Conservation (phyloP, 495 filamentous ascomycete species). For the Daldinia childiae region DNA sequence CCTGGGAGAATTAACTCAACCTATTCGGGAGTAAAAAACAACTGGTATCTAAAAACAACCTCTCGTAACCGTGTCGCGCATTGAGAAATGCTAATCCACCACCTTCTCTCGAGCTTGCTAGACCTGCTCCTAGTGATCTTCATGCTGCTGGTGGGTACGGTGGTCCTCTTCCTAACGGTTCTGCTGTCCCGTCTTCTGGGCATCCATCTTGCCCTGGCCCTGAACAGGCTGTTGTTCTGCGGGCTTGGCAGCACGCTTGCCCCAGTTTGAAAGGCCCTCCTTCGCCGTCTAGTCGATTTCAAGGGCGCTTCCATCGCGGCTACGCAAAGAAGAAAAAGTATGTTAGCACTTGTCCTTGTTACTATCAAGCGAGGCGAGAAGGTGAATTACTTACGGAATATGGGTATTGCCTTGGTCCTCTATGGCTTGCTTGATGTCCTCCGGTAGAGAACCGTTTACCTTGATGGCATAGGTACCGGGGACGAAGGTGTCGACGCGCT, state of each 20-base stretch:
- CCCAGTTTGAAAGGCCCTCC: neutral
- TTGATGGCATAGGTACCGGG: constrained; percentile 92
- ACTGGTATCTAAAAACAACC: neutral
- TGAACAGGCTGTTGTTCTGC: neutral
- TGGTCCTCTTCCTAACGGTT: too few relatives aligned
- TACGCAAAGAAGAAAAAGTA: neutral
- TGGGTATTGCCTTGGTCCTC: constrained; percentile 74
- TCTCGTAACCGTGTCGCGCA: neutral
- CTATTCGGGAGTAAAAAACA: neutral
- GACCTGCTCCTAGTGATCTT: neutral
- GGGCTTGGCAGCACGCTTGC: neutral
- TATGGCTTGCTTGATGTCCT: constrained; percentile 70
- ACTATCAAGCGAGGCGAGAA: neutral
- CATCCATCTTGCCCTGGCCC: neutral
- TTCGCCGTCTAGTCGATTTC: constrained; percentile 26
- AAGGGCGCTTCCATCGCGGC: constrained; percentile 24
- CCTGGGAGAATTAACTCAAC: constrained; percentile 3
- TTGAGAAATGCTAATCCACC: neutral
- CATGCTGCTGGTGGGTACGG: too few relatives aligned
- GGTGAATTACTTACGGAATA: constrained; percentile 64
- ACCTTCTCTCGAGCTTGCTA: neutral
- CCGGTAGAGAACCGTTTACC: constrained; percentile 74
- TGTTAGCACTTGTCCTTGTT: neutral
- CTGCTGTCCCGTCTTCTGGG: neutral
- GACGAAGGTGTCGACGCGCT: constrained; percentile 87